Base-by-base conservation (phyloP, 2,329 filamentous ascomycete species). In the Sclerotinia nivalis region DNA sequence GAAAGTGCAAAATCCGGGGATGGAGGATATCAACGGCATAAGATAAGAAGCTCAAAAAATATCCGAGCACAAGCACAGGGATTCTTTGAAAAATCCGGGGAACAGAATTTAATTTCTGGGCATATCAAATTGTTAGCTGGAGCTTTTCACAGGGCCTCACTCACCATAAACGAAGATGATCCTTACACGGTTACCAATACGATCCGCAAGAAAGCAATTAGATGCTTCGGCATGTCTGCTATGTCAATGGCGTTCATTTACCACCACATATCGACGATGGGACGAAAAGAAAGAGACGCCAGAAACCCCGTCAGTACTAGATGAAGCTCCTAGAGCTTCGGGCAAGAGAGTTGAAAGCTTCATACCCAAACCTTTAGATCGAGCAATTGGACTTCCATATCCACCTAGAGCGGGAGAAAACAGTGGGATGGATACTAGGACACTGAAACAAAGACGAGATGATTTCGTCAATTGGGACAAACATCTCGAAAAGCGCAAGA, bases 391-490 rank as follows among this genome's bases (percentile, higher is more conserved):
- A 72, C 88, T 97, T 80, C 84, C 85, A 15, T 81, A 87, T 50
- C 91, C 93, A 2, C 96, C 96, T 0, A 82, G 84, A 70, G 82
- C 87, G 18, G 93, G 93, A 71, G 89, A 98, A 79, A 97, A 98
- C 81, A 90, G 89, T 1, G 93, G 93, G 67, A 80, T 91, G 72
- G 92, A 96, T 76, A 77, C 75, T 25, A 88, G 94, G 54, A 85
- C 89, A 0, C 79, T 91, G 72, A 83, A 84, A 72, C 85, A 97
- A 81, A 87, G 88, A 64, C 86, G 89, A 54, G 88, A 92, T 73
- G 93, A 97, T 78, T 93, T 97, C 78, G 88, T 92, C 73, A 85
- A 96, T 80, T 94, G 92, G 77, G 90, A 96, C 70, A 94, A 93
- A 80, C 94, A 98, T 79, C 81, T 97, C 10, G 84, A 87, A 73